Base-by-base conservation (phyloP, 108 stramenopile genomes). In the Chaetoceros muelleri region DNA sequence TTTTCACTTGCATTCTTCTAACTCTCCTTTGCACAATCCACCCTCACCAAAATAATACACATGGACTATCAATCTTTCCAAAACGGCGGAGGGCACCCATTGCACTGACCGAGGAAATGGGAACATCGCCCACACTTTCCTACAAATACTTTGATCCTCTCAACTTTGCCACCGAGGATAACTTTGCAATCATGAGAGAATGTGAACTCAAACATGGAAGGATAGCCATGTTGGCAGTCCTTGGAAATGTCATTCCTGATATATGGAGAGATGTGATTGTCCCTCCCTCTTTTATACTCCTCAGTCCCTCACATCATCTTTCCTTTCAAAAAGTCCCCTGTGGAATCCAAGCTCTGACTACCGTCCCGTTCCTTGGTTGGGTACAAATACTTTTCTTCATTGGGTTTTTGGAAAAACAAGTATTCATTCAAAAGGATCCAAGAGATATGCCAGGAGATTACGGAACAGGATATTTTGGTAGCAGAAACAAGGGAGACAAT, bases 171-270 rank as follows among this genome's bases (percentile, higher is more conserved):
- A 62, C 74, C 23, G 73, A 83, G 25, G 69, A 76, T 17, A 80
- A 79, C 40, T 74, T 79, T 62, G 58, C 67, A 29, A 52, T 53
- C 24, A 72, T 71, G 28, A 70, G 82, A 24, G 81, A 82, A 64
- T 58, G 74, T 27, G 85, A 83, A 68, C 44, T 83, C 24, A 87
- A 87, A 65, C 81, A 82, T 71, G 81, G 79, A 10, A 62, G 82
- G 31, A 46, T 83, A 21, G 73, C 76, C 24, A 80, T 87, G 82
- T 56, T 80, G 26, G 81, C 81, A 22, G 57, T 61, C 19, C 10
- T 67, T 2, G 59, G 67, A 31, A 45, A 59, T 52, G 30, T 53
- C 40, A 13, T 30, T 29, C 60, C 60, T 28, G 45, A 58, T 8
- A 47, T 58, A 24, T 23, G 2, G 29, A 47, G 22, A 2, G 3